Conservation (phyloP, 306 rosid species). For the Alnus rubra region DNA sequence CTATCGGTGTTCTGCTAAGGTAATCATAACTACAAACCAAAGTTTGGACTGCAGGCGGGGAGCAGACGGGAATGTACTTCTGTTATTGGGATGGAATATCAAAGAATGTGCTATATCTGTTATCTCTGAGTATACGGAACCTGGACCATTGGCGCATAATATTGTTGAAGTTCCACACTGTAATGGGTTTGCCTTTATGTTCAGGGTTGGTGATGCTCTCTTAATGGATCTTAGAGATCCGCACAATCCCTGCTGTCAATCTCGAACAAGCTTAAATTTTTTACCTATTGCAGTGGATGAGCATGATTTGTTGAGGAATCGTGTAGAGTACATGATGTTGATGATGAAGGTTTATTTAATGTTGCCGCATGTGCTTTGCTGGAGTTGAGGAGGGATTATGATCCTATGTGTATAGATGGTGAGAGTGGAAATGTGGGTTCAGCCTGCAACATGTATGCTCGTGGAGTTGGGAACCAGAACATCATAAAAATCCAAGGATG, state of each 20-base stretch:
- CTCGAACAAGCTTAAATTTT: slow-evolving; percentile 62
- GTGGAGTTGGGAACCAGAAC: slow-evolving; percentile 93
- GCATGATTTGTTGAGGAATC: slow-evolving; percentile 70
- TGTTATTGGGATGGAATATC: slow-evolving; percentile 77
- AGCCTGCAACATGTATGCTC: slow-evolving; percentile 64
- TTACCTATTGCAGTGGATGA: slow-evolving; percentile 67
- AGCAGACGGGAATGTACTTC: slow-evolving; percentile 59
- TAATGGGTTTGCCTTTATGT: slow-evolving; percentile 74
- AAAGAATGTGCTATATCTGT: slow-evolving; percentile 50
- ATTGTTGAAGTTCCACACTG: slow-evolving; percentile 85
- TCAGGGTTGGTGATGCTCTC: slow-evolving; percentile 86
- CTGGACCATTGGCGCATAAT: slow-evolving; percentile 72
- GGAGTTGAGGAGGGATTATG: slow-evolving; percentile 77
- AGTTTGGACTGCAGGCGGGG: slow-evolving; percentile 56
- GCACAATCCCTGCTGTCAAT: slow-evolving; percentile 59
- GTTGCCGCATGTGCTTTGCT: slow-evolving; percentile 92
- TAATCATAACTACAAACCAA: slow-evolving; percentile 11
- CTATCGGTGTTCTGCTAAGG: slow-evolving; percentile 21
- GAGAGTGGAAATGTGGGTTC: slow-evolving; percentile 53
- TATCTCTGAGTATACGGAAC: slow-evolving; percentile 63
- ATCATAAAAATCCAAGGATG: slow-evolving; percentile 55
- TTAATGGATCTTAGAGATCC: slow-evolving; percentile 88
- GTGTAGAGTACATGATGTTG: slow-evolving; percentile 72
- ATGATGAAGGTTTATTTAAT: slow-evolving; percentile 77
- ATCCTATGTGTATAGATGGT: slow-evolving; percentile 94